Evolutionary conservation across 345 rosid genomes (phyloP).

Genomic region (Carallia pectinifolia): DNA sequence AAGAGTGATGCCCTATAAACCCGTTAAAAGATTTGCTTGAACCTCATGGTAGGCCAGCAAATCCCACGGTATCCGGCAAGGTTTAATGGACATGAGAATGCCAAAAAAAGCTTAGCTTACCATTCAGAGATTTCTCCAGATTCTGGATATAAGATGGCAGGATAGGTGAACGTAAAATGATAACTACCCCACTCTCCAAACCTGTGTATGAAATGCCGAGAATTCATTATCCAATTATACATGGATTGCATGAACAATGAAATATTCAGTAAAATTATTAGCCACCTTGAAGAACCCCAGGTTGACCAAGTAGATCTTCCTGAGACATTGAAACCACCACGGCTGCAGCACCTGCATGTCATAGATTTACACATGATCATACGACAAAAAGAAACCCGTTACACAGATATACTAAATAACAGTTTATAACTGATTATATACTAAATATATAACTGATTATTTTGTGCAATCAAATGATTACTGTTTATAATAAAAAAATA

Average conservation of each 20-base stretch:
- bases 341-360: slow-evolving; percentile 60
- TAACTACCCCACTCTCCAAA: slow-evolving; percentile 46
- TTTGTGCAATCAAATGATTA: no score
- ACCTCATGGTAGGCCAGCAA: no score
- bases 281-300: slow-evolving; percentile 60
- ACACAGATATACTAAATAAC: no score
- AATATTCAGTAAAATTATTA: neutral
- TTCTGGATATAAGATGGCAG: slow-evolving; percentile 46
- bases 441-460: no score
- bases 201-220: slow-evolving; percentile 34
- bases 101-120: neutral
- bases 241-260: no score
- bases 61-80: no score
- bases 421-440: no score
- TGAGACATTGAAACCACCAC: slow-evolving; percentile 63
- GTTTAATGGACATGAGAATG: neutral
- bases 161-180: slow-evolving; percentile 55
- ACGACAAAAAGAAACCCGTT: no score
- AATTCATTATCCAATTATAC: neutral
- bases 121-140: slow-evolving; percentile 51
- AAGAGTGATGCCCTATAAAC: no score
- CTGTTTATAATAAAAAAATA: no score
- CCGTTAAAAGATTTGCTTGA: no score
- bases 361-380: no score
- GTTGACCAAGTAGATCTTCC: slow-evolving; percentile 39